These are phyloP conservation scores for Cladosporium sp. DNA, from an alignment of 2,329 filamentous ascomycete genomes.

Conservation along the genomic window DNA sequence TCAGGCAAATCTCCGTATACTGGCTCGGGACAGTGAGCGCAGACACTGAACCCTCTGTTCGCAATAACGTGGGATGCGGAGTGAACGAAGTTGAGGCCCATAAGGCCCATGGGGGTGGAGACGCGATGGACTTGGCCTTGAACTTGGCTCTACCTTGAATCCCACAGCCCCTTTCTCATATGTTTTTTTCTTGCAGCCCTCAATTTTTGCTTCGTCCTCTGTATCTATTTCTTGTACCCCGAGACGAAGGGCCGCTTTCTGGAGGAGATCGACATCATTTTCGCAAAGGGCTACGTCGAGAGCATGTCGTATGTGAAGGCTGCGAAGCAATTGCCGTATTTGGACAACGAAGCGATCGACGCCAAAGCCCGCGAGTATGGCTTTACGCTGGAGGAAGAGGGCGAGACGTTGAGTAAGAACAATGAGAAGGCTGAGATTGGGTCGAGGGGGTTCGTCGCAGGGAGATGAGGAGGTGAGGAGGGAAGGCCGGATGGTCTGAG, in stretches of 20 bases:
- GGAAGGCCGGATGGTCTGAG: not conserved
- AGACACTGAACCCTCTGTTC: no score
- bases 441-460: not conserved
- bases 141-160: no score
- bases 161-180: not conserved
- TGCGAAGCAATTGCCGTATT: conserved; percentile 30
- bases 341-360: conserved; percentile 31
- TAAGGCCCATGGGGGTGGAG: no score
- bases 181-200: conserved; percentile 3
- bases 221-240: conserved; percentile 14
- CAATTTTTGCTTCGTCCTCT: conserved; percentile 10
- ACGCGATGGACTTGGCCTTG: no score
- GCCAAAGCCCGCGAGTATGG: conserved; percentile 30
- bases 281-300: conserved; percentile 18
- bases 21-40: no score
- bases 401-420: not conserved
- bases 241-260: conserved; percentile 12
- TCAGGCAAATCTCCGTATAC: no score
- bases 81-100: no score
- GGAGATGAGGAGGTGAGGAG: not conserved
- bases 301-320: conserved; percentile 33
- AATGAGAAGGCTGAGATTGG: not conserved
- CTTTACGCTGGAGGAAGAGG: not conserved
- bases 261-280: conserved; percentile 15
- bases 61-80: no score